These are phyloP conservation scores for Hyaloscypha bicolor DNA, from an alignment of 495 filamentous ascomycete genomes.

Conservation along the genomic window DNA sequence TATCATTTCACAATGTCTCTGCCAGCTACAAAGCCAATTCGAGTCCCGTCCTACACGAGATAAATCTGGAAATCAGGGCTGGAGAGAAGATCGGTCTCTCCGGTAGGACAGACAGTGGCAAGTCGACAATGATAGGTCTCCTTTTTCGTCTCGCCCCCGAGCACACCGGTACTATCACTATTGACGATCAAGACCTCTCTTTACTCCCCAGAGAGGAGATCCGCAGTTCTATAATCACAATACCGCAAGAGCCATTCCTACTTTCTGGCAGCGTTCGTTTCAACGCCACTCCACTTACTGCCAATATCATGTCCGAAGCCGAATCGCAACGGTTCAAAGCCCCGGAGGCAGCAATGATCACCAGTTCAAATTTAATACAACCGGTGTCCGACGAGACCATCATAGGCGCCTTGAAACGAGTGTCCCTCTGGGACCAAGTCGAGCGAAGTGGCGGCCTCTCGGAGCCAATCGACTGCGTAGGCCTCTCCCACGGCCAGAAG, in stretches of 20 bases:
- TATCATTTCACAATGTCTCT: slow-evolving; percentile 52
- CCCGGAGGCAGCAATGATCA: too few species aligned
- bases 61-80: slow-evolving; percentile 34
- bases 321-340: neutral
- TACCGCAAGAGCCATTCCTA: slow-evolving; percentile 44
- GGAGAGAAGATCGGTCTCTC: slow-evolving; percentile 22
- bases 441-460: slow-evolving; percentile 41
- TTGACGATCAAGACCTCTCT: slow-evolving; percentile 34
- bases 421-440: slow-evolving; percentile 30
- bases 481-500: slow-evolving; percentile 61
- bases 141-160: slow-evolving; percentile 39
- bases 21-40: slow-evolving; percentile 33
- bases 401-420: slow-evolving; percentile 25
- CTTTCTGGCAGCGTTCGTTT: slow-evolving; percentile 35
- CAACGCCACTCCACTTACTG: slow-evolving; percentile 16
- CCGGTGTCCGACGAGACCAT: neutral
- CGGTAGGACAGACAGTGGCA: slow-evolving; percentile 16
- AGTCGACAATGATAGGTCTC: slow-evolving; percentile 37
- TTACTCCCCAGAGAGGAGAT: slow-evolving; percentile 33
- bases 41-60: slow-evolving; percentile 1
- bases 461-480: slow-evolving; percentile 49
- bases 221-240: slow-evolving; percentile 34
- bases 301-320: too few species aligned
- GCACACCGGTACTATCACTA: slow-evolving; percentile 17
- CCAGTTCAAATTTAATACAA: too few species aligned